A percentile compares a stretch with the other conserved stretches of the same genome.
Evolutionary conservation across 2,329 filamentous ascomycete species (phyloP).

Genomic region (Fusarium begoniae): DNA sequence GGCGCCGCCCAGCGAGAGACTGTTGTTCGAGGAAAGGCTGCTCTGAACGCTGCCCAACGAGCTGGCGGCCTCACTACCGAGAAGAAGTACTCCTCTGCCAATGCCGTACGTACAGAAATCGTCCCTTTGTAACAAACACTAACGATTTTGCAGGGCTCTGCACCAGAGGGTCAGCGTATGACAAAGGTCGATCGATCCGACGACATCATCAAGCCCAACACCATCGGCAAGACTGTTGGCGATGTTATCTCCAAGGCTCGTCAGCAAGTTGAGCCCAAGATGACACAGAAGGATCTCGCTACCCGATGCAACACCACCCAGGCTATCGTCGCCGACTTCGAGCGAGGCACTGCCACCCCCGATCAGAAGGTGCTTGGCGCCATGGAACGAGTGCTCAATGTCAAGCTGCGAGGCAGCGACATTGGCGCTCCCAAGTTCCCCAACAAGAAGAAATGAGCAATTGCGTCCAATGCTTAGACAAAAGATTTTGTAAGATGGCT

Average conservation of each 20-base stretch:
- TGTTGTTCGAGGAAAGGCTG: slow-evolving; percentile 82
- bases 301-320: slow-evolving; percentile 90
- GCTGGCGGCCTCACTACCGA: slow-evolving; percentile 81
- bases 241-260: slow-evolving; percentile 84
- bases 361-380: slow-evolving; percentile 83
- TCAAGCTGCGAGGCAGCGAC: slow-evolving; percentile 85
- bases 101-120: slow-evolving; percentile 57
- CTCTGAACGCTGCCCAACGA: slow-evolving; percentile 90
- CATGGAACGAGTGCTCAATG: slow-evolving; percentile 87
- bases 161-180: slow-evolving; percentile 85
- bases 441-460: slow-evolving; percentile 68
- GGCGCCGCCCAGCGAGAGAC: slow-evolving; percentile 79
- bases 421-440: slow-evolving; percentile 86
- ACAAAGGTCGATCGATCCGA: slow-evolving; percentile 98
- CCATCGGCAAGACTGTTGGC: slow-evolving; percentile 81
- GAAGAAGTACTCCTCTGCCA: slow-evolving; percentile 86
- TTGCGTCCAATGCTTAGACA: not conserved
- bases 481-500: slow-evolving; percentile 37
- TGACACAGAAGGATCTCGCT: slow-evolving; percentile 91
- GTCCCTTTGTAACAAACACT: slow-evolving; percentile 4
- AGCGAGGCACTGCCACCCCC: slow-evolving; percentile 79
- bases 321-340: slow-evolving; percentile 82
- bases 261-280: slow-evolving; percentile 85
- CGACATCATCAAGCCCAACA: slow-evolving; percentile 98
- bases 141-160: slow-evolving; percentile 39